phyloP scores from a whole-genome alignment of 176 grass and related monocot genomes.

The Dactylis glomerata region DNA sequence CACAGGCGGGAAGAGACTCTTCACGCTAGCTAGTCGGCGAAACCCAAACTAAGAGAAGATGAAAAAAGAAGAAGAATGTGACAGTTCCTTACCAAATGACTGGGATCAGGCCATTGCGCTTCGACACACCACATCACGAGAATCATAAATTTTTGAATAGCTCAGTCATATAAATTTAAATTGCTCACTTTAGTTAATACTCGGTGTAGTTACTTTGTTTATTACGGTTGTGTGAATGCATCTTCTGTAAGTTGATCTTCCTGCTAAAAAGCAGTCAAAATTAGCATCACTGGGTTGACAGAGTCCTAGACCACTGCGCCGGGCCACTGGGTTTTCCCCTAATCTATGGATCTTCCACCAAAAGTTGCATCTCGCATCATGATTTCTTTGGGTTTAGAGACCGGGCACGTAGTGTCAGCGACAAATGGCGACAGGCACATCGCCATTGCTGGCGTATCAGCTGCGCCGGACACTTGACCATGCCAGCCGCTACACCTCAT shows the following conservation, averaged over 20 bases:
- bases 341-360: not conserved
- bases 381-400: not conserved
- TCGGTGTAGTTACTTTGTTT: not conserved
- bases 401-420: not conserved
- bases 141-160: not conserved
- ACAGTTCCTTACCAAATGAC: not conserved
- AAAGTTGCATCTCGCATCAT: not conserved
- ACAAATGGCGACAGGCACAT: not conserved
- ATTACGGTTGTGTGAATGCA: not conserved
- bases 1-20: not conserved
- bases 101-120: not conserved
- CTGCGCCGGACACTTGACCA: not conserved
- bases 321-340: not conserved
- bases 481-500: not conserved
- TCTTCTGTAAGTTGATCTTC: not conserved
- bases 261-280: not conserved
- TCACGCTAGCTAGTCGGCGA: not conserved
- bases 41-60: not conserved
- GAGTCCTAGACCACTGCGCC: not conserved
- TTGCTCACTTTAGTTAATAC: not conserved
- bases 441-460: not conserved
- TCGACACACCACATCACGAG: not conserved
- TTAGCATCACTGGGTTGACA: not conserved
- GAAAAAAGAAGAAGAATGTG: not conserved
- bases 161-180: not conserved